A percentile compares a stretch with the other conserved stretches of the same genome.
phyloP scores from a whole-genome alignment of 2,329 filamentous ascomycete species.

The Didymella exigua region DNA sequence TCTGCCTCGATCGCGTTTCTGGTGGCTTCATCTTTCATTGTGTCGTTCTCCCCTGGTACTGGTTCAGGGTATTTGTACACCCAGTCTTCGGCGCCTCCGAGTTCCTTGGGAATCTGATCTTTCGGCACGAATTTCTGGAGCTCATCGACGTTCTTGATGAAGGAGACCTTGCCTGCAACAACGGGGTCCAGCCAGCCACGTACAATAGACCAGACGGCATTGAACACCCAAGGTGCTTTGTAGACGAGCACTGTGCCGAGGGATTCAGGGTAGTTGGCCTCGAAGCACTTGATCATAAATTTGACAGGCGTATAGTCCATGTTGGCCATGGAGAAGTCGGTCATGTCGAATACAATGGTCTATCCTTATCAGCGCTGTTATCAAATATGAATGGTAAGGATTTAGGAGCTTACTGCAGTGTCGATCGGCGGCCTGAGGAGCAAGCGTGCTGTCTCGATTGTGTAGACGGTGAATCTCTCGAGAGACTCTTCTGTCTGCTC shows the following conservation, averaged over 20 bases:
- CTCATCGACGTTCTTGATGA: constrained; percentile 81
- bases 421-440: constrained; percentile 80
- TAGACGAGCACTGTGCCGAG: constrained; percentile 90
- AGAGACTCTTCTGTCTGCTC: constrained; percentile 82
- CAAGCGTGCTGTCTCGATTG: constrained; percentile 93
- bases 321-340: constrained; percentile 87
- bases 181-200: constrained; percentile 96
- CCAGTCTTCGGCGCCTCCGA: constrained; percentile 87
- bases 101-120: constrained; percentile 75
- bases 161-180: constrained; percentile 91
- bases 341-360: constrained; percentile 97
- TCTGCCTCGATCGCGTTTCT: constrained; percentile 68
- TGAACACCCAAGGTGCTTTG: constrained; percentile 96
- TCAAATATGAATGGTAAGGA: constrained; percentile 20
- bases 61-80: constrained; percentile 83
- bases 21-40: constrained; percentile 67
- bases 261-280: constrained; percentile 96
- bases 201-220: constrained; percentile 96
- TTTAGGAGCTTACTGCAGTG: constrained; percentile 75
- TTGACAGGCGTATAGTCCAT: constrained; percentile 99
- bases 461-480: constrained; percentile 88
- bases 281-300: constrained; percentile 99
- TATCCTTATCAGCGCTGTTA: constrained; percentile 45
- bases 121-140: constrained; percentile 76
- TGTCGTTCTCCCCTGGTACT: constrained; percentile 73